Evolutionary conservation across 2,329 filamentous ascomycete species (phyloP), one percentile per base, ranked within the genome.

Genomic region (Aschersonia sp.): DNA sequence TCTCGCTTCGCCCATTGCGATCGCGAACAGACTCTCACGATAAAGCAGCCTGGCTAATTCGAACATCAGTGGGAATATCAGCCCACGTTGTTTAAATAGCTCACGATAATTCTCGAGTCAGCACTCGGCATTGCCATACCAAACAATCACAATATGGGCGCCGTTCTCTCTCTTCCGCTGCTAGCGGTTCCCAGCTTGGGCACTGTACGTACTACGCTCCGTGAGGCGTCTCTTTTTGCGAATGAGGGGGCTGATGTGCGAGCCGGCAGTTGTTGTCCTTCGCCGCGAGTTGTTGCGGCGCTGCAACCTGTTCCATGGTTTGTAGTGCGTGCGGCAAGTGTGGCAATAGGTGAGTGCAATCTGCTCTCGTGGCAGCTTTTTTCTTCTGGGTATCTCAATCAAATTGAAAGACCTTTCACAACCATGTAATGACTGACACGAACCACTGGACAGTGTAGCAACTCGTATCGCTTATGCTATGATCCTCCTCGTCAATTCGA

Each of bases 261-360:
- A n/a, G 14, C 7, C 11, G 7, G 7, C 14, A 89, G 86, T 58
- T 94, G 53, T 63, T 87, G 55, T 87, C 85, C 42, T 81, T 88
- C 56, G 84, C 73, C 52, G 87, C 85, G 53, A 96, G 88, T 59
- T 98, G 92, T 69, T 98, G 92, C 64, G 92, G 92, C 61, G 92
- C 92, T 31, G 89, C 92, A 43, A 96, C 92, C 46, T 97, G 90
- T 68, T 94, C 88, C 57, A 90, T 92, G 63, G 83, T 97, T 45
- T 97, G 89, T 70, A 92, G 85, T 63, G 86, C 88, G 10, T 98
- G 90, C 63, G 90, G 92, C 46, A 97, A 96, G 65, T 97, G 90
- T 67, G 87, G 89, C 57, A 97, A 95, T 73, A 94, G 87, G 85
- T 88, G 67, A 52, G 55, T 37, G 35, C 12, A 8, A 37, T 37